A percentile compares a stretch with the other conserved stretches of the same genome.
These are phyloP conservation scores for Blastomyces emzantsi DNA, from an alignment of 2,329 filamentous ascomycete genomes.

Conservation along the genomic window DNA sequence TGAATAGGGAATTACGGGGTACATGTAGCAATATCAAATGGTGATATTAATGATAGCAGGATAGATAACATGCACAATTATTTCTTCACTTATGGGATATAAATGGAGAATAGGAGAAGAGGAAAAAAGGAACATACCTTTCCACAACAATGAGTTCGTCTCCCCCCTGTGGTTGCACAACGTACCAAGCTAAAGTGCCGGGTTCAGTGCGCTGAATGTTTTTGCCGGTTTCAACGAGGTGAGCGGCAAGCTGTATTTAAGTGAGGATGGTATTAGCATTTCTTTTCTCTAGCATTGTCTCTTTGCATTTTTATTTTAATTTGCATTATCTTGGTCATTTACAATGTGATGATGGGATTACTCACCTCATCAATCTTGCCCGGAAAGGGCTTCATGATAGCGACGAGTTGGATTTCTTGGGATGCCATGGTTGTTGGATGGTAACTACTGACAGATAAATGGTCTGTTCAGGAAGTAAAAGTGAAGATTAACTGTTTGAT, in stretches of 20 bases:
- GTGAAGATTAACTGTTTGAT: too few species aligned
- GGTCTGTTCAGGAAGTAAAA: too few species aligned
- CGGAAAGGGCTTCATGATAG: conserved; percentile 24
- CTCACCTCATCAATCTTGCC: conserved; percentile 27
- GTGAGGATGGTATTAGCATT: background rate
- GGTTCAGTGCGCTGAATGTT: conserved; percentile 28
- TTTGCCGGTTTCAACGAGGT: conserved; percentile 21
- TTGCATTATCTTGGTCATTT: too few species aligned
- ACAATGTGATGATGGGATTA: background rate
- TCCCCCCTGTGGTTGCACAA: conserved; percentile 21
- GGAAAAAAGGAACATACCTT: conserved; percentile 18
- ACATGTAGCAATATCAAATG: too few species aligned
- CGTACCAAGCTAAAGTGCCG: conserved; percentile 26
- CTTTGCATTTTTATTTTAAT: background rate
- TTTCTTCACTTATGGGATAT: too few species aligned
- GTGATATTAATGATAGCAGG: too few species aligned
- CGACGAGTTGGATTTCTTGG: conserved; percentile 25
- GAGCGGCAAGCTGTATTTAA: conserved; percentile 22
- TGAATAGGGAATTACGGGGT: too few species aligned
- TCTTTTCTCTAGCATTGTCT: background rate
- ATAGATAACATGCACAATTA: too few species aligned
- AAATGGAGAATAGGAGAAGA: background rate
- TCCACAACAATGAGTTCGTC: conserved; percentile 29
- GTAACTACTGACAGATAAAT: background rate
- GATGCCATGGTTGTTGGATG: conserved; percentile 19